Evolutionary conservation across 2,329 filamentous ascomycete genomes (phyloP).

Genomic region (Hypoxylon sp.): DNA sequence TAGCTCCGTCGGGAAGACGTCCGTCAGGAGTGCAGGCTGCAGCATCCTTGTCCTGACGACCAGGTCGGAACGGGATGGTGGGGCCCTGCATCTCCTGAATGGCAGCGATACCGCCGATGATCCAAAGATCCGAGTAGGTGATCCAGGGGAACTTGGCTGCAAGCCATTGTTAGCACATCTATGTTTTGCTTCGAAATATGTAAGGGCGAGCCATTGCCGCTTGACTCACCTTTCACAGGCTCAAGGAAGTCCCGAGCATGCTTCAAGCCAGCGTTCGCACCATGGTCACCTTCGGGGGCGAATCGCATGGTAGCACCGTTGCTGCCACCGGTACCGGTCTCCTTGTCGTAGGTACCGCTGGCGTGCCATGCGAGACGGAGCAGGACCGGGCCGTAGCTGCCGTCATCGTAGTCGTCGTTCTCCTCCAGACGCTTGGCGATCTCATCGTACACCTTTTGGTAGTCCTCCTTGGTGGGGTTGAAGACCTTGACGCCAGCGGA

Average conservation of each 20-base stretch:
- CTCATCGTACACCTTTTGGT: slow-evolving; percentile 94
- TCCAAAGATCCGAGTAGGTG: slow-evolving; percentile 96
- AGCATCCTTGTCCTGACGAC: slow-evolving; percentile 82
- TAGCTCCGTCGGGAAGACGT: slow-evolving; percentile 81
- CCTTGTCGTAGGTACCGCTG: slow-evolving; percentile 90
- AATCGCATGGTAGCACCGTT: slow-evolving; percentile 99
- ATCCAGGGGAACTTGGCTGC: slow-evolving; percentile 91
- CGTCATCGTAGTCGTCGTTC: slow-evolving; percentile 95
- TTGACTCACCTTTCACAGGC: slow-evolving; percentile 76
- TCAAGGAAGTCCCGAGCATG: slow-evolving; percentile 92
- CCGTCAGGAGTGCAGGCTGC: slow-evolving; percentile 93
- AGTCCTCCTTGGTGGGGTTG: slow-evolving; percentile 84
- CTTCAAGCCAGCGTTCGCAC: slow-evolving; percentile 91
- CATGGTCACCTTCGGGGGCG: slow-evolving; percentile 86
- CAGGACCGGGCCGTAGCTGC: slow-evolving; percentile 92
- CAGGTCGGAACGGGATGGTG: slow-evolving; percentile 86
- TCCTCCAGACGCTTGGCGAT: slow-evolving; percentile 85
- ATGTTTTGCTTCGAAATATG: slow-evolving; percentile 1
- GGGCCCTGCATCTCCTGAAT: slow-evolving; percentile 97
- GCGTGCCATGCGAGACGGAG: slow-evolving; percentile 94
- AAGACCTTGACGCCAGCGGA: slow-evolving; percentile 69
- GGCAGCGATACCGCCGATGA: slow-evolving; percentile 83
- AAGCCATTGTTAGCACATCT: slow-evolving; percentile 33
- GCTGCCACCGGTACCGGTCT: slow-evolving; percentile 89
- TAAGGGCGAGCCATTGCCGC: slow-evolving; percentile 8